Conservation (phyloP, 139 green algal genomes). For the Coelastrella sp. region DNA sequence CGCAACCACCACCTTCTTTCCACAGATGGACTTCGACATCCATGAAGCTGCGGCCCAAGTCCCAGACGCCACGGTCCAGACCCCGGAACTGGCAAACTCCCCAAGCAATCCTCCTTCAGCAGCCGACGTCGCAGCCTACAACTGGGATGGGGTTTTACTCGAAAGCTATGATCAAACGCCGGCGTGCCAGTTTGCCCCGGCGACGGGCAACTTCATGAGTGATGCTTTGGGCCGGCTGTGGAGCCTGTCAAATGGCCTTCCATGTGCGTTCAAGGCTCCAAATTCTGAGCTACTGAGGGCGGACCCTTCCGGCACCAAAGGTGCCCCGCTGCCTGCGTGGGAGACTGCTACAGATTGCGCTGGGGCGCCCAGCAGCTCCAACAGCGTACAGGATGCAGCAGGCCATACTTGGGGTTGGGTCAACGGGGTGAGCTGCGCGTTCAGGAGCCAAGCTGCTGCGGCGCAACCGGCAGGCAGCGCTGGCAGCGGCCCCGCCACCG, state of each 20-base stretch:
- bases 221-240: neutral
- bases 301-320: neutral
- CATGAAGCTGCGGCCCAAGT: neutral
- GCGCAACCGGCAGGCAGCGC: neutral
- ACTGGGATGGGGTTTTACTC: neutral
- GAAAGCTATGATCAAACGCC: neutral
- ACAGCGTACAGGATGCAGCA: neutral
- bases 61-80: neutral
- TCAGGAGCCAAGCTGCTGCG: neutral
- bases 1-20: neutral
- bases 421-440: neutral
- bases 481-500: neutral
- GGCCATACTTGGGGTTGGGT: neutral
- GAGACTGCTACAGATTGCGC: neutral
- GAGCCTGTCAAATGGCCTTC: neutral
- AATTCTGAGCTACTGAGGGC: neutral
- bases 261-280: neutral
- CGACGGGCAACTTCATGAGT: neutral
- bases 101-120: neutral
- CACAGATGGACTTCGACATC: neutral
- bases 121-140: neutral
- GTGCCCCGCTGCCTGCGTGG: neutral
- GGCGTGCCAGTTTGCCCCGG: neutral
- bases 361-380: neutral
- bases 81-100: neutral